Evolutionary conservation across 2,329 filamentous ascomycete species (phyloP).

Genomic region (Penicillium thymicola): DNA sequence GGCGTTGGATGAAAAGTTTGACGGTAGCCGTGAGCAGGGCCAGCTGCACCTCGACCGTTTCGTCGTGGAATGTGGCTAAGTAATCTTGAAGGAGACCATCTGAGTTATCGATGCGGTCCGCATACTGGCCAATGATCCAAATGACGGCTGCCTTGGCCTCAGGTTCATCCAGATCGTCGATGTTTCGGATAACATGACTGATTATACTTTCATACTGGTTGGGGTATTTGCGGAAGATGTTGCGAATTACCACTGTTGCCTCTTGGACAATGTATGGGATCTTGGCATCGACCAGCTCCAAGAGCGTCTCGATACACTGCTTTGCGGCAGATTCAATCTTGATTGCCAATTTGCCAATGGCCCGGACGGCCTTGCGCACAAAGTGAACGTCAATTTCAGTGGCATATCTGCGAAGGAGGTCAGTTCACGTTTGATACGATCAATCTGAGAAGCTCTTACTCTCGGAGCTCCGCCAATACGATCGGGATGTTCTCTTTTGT

Average conservation of each 20-base stretch:
- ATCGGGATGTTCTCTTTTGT: conserved; percentile 94
- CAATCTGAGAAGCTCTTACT: conserved; percentile 52
- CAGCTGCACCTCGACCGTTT: conserved; percentile 92
- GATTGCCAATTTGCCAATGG: conserved; percentile 96
- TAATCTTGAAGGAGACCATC: conserved; percentile 94
- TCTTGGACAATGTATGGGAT: conserved; percentile 98
- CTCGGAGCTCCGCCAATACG: conserved; percentile 86
- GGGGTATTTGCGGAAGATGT: conserved; percentile 98
- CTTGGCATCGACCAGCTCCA: conserved; percentile 95
- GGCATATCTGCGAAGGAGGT: conserved; percentile 58
- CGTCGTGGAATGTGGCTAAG: conserved; percentile 86
- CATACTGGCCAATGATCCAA: conserved; percentile 98
- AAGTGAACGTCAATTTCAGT: conserved; percentile 99
- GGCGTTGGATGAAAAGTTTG: conserved; percentile 95
- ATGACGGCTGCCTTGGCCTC: conserved; percentile 99
- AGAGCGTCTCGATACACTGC: conserved; percentile 85
- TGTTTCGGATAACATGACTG: conserved; percentile 87
- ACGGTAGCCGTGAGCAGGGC: conserved; percentile 93
- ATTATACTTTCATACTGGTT: conserved; percentile 99
- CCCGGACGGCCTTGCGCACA: conserved; percentile 93
- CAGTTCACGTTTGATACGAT: not conserved
- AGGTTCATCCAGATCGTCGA: conserved; percentile 93
- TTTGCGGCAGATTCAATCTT: conserved; percentile 94
- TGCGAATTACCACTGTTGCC: conserved; percentile 95
- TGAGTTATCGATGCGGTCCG: conserved; percentile 94